Percentiles rank a stretch among this genome's conserved stretches.
These are phyloP conservation scores for bread wheat (Triticum aestivum) DNA, from an alignment of 176 grass and related monocot species.

Conservation along the genomic window IWGSC_CS_RefSeq_v2.1 NC_057805.1:31814705-31815204, in stretches of 20 bases:
- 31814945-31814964: neutral
- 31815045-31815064: neutral
- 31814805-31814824: neutral
- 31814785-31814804: neutral
- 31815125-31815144: neutral
- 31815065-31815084: neutral
- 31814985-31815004: slow-evolving; percentile 5
- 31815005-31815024: neutral
- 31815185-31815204: neutral
- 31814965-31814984: neutral
- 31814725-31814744: too few species aligned
- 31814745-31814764: too few species aligned
- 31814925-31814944: neutral
- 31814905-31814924: neutral
- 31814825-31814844: neutral
- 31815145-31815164: neutral
- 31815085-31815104: neutral
- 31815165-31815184: neutral
- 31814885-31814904: slow-evolving; percentile 22
- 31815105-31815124: neutral
- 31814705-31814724: too few species aligned
- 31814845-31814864: neutral
- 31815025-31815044: neutral
- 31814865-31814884: neutral
- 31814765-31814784: neutral